Base-by-base conservation (phyloP, 768 basidiomycete species). In the Termitomyces sp. region DNA sequence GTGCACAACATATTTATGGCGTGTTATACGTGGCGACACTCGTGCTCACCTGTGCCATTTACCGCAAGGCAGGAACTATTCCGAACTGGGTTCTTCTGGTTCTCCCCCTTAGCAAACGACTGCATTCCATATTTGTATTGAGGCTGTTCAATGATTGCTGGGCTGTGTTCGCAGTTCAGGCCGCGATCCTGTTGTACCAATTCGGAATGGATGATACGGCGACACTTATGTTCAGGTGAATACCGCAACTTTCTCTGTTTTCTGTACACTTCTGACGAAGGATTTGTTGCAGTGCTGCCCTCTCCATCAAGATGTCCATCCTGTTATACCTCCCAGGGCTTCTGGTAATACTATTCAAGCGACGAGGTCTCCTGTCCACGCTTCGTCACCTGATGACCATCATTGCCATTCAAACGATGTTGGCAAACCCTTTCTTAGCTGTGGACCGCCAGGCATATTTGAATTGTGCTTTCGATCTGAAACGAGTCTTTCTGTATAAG, bases 141-240 rank as follows among this genome's bases (percentile, higher is more conserved):
- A 82, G 97, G 19, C 75, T 98, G 6, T 99, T 99, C 78, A 98
- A 98, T 67, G 97, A 99, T 68, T 92, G 91, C 66, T 95, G 92
- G 92, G 80, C 88, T 3, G 77, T 86, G 0, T 69, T 90, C 17
- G 77, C 82, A 4, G 75, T 88, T 32, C 82, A 92, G 61, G 76
- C 80, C 0, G 81, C 91, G 2, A 78, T 95, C 21, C 66, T 90
- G 8, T 82, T 86, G 1, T 86, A 86, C 59, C 85, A 85, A 60
- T 68, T 68, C 21, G 79, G 79, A 10, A 71, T 80, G 56, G 87
- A 90, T 68, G 81, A 82, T 44, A 51, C 83, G 5, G 90, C 85
- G 8, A 81, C 82, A 9, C 64, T 88, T 53, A 68, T 96, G 3
- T 90, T 87, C 70, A 89, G 90, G 95, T 91, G 59, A 58, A 82